phyloP scores from a whole-genome alignment of 495 filamentous ascomycete species.

The Rusavskia elegans region DNA sequence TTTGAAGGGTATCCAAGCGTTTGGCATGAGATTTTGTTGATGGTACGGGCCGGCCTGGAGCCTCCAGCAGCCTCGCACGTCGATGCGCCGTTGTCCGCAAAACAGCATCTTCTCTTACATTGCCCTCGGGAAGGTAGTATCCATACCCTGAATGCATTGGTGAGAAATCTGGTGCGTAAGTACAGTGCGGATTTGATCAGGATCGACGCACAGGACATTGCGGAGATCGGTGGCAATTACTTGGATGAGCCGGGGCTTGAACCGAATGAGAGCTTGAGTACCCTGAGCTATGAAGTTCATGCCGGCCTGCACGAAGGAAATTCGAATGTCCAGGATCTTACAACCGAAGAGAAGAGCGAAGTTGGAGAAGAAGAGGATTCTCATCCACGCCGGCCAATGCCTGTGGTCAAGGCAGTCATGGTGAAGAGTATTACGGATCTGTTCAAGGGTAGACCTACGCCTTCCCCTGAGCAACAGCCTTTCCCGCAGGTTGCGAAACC shows the following conservation, averaged over 20 bases:
- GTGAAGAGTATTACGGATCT: background rate
- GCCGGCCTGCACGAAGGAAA: conserved; percentile 6
- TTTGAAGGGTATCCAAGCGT: conserved; percentile 1
- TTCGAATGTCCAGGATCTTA: conserved; percentile 15
- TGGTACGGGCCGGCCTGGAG: conserved; percentile 9
- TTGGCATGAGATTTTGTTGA: conserved; percentile 7
- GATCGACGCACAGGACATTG: conserved; percentile 65
- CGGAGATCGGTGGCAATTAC: conserved; percentile 59
- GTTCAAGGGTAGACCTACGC: background rate
- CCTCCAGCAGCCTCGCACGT: conserved; percentile 12
- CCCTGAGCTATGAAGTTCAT: conserved; percentile 54
- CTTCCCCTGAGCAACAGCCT: background rate
- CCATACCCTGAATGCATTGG: conserved; percentile 39
- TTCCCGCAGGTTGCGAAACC: background rate
- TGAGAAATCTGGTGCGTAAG: conserved; percentile 40
- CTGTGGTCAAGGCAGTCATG: background rate
- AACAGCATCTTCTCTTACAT: conserved; percentile 49
- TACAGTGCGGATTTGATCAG: conserved; percentile 60
- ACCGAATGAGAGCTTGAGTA: conserved; percentile 24
- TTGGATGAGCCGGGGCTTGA: conserved; percentile 40
- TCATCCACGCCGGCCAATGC: background rate
- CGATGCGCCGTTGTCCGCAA: conserved; percentile 34
- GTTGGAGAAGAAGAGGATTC: conserved; percentile 15
- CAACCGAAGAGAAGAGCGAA: conserved; percentile 26
- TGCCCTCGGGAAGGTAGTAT: conserved; percentile 44